Evolutionary conservation across 306 rosid species (phyloP).

Genomic region (Phaseolus lunatus): DNA sequence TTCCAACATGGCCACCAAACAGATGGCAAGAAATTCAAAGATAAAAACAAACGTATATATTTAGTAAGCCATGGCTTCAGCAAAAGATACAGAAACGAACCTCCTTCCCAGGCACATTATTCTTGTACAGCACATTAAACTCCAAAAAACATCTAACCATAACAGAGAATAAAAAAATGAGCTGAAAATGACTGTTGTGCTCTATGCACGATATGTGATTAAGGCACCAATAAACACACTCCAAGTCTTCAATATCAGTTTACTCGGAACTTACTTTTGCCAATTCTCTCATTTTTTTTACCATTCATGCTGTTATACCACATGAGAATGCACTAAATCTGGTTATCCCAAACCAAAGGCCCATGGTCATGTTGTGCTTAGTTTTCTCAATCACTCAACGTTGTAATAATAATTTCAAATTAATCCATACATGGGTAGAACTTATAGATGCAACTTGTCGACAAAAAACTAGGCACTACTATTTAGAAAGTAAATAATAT

Average conservation of each 20-base stretch:
- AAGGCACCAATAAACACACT: neutral
- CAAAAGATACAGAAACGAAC: conserved; percentile 25
- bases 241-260: conserved; percentile 11
- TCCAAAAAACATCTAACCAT: neutral
- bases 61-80: neutral
- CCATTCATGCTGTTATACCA: neutral
- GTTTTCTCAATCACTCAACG: neutral
- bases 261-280: conserved; percentile 14
- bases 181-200: conserved; percentile 20
- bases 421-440: no score
- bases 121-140: neutral
- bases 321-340: neutral
- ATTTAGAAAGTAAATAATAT: no score
- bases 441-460: no score
- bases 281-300: neutral
- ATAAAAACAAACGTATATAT: neutral
- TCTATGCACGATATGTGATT: neutral
- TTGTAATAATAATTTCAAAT: no score
- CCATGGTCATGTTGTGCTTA: neutral
- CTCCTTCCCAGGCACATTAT: neutral
- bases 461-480: no score
- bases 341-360: neutral
- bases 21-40: conserved; percentile 14
- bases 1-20: conserved; percentile 5
- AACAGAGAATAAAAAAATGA: conserved; percentile 7